Conservation (phyloP, 2,329 filamentous ascomycete species). For the Claviceps lovelessii region DNA sequence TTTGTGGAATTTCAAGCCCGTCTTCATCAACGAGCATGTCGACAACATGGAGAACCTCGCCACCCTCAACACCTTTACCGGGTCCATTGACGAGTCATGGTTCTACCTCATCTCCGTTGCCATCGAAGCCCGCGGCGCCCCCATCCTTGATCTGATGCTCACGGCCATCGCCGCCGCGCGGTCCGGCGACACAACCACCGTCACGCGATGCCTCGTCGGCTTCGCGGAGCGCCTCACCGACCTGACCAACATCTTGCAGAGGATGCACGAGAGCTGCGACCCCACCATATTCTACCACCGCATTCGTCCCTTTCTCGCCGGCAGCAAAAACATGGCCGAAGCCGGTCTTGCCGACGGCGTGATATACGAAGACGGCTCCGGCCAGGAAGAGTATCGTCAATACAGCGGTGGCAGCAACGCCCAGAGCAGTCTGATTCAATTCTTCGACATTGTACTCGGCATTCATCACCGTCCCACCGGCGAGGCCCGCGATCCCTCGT, state of each 20-base stretch:
- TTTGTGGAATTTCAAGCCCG: conserved; percentile 92
- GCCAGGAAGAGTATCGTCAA: conserved; percentile 56
- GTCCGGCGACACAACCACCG: conserved; percentile 50
- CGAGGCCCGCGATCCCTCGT: conserved; percentile 35
- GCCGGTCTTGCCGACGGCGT: conserved; percentile 81
- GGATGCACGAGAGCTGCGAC: conserved; percentile 93
- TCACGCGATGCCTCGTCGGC: conserved; percentile 60
- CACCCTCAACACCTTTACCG: conserved; percentile 81
- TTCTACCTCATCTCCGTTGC: conserved; percentile 94
- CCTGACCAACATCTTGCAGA: conserved; percentile 59
- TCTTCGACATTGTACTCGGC: conserved; percentile 85
- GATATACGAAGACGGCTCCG: conserved; percentile 69
- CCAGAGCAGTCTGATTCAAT: conserved; percentile 91
- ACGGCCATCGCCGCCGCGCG: conserved; percentile 71
- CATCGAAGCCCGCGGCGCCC: conserved; percentile 82
- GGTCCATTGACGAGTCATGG: conserved; percentile 93
- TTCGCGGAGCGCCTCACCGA: conserved; percentile 86
- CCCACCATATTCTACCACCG: conserved; percentile 90
- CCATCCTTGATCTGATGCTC: conserved; percentile 79
- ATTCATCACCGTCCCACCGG: conserved; percentile 86
- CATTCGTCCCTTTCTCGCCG: conserved; percentile 89
- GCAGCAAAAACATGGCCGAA: conserved; percentile 94
- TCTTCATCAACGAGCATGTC: conserved; percentile 70
- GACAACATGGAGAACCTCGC: conserved; percentile 79
- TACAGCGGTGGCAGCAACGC: conserved; percentile 93